Conservation (phyloP, 202 grass and related monocot genomes). For the Schoenoplectus triqueter region DNA sequence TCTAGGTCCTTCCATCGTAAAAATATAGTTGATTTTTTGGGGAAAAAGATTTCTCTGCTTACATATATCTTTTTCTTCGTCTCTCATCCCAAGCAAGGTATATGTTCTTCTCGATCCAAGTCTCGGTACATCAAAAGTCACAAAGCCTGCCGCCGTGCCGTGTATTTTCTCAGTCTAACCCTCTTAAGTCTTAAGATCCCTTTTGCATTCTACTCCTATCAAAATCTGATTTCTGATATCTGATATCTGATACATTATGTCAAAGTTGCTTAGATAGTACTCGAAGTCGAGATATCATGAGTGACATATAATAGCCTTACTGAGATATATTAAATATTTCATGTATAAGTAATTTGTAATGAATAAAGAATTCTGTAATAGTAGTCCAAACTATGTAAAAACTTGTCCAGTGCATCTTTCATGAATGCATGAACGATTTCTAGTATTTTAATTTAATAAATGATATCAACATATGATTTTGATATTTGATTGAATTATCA, state of each 20-base stretch:
- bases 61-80: conserved; percentile 18
- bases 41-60: not conserved
- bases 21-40: not conserved
- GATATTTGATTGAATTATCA: too few relatives aligned
- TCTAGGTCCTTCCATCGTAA: not conserved
- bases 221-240: not conserved
- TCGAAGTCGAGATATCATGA: not conserved
- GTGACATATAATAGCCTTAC: not conserved
- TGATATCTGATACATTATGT: not conserved
- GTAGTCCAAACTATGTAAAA: not conserved
- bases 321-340: not conserved
- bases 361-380: not conserved
- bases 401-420: not conserved
- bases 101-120: conserved; percentile 23
- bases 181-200: not conserved
- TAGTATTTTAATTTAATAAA: too few relatives aligned
- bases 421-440: not conserved
- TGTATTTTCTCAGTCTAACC: not conserved
- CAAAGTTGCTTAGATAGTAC: not conserved
- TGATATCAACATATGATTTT: too few relatives aligned
- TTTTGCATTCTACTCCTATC: not conserved
- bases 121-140: not conserved
- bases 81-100: conserved; percentile 40
- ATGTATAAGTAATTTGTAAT: not conserved
- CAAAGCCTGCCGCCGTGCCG: conserved; percentile 17